A percentile compares a stretch with the other conserved stretches of the same genome.
Evolutionary conservation across 805 yeast genomes (phyloP).

Genomic region (Metschnikowia similis): DNA sequence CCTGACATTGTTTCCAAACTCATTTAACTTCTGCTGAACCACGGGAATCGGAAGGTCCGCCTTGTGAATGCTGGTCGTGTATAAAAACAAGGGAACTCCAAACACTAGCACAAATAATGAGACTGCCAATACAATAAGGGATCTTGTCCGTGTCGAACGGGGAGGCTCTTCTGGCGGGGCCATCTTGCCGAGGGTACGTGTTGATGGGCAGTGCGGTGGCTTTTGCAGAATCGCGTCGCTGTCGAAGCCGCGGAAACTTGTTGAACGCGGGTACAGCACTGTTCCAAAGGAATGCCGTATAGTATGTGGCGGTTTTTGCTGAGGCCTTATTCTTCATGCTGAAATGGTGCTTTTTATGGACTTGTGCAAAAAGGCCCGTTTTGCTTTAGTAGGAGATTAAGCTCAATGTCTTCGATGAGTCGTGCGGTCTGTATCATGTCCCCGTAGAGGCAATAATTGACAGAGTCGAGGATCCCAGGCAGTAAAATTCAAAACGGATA

Average conservation of each 20-base stretch:
- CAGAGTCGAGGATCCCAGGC: too few species aligned
- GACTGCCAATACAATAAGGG: constrained; percentile 12
- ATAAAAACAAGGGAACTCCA: constrained; percentile 58
- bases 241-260: not conserved
- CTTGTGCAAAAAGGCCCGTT: too few species aligned
- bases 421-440: too few species aligned
- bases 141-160: constrained; percentile 9
- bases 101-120: constrained; percentile 22
- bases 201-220: not conserved
- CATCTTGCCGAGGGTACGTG: constrained; percentile 1
- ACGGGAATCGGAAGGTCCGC: constrained; percentile 53
- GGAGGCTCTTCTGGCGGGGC: constrained; percentile 9
- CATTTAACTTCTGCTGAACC: constrained; percentile 30
- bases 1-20: constrained; percentile 17
- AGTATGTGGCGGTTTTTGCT: too few species aligned
- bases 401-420: too few species aligned
- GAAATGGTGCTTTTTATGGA: too few species aligned
- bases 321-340: too few species aligned
- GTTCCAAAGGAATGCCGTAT: too few species aligned
- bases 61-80: constrained; percentile 59
- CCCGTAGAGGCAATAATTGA: too few species aligned
- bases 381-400: too few species aligned
- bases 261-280: not conserved
- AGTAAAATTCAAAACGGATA: too few species aligned
- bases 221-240: not conserved